These are phyloP conservation scores for Alisma plantagoaquatica DNA, from an alignment of 106 monocot genomes.

Conservation along the genomic window DNA sequence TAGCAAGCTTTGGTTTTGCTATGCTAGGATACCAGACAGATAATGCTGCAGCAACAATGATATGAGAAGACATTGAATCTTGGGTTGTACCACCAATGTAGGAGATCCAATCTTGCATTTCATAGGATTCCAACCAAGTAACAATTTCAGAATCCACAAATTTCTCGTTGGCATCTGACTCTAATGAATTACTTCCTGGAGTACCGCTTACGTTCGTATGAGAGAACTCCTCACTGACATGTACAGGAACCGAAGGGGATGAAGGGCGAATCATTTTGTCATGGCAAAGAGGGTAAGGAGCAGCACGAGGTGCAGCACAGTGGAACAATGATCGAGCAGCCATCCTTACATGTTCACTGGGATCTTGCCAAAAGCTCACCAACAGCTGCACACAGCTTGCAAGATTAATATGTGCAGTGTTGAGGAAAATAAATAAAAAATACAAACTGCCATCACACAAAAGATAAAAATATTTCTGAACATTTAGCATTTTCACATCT, in stretches of 20 bases:
- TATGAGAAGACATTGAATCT: slow-evolving; percentile 80
- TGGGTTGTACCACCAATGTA: slow-evolving; percentile 79
- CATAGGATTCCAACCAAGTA: slow-evolving; percentile 84
- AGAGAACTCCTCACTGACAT: slow-evolving; percentile 13
- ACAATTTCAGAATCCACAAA: slow-evolving; percentile 33
- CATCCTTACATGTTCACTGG: slow-evolving; percentile 95
- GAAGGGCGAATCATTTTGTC: slow-evolving; percentile 19
- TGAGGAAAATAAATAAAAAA: slow-evolving; percentile 18
- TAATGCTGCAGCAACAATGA: slow-evolving; percentile 89
- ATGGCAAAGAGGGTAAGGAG: slow-evolving; percentile 51
- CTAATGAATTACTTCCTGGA: slow-evolving; percentile 5
- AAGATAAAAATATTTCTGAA: too few species aligned
- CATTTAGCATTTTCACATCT: too few species aligned
- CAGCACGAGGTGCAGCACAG: slow-evolving; percentile 88
- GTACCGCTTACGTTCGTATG: slow-evolving; percentile 1
- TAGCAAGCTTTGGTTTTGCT: slow-evolving; percentile 56
- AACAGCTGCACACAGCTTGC: slow-evolving; percentile 39
- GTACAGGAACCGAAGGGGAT: slow-evolving; percentile 12
- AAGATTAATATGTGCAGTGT: neutral
- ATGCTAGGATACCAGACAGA: slow-evolving; percentile 97
- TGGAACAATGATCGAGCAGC: slow-evolving; percentile 97
- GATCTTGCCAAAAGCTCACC: slow-evolving; percentile 97
- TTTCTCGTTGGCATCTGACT: slow-evolving; percentile 12
- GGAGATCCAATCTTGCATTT: slow-evolving; percentile 77
- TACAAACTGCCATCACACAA: neutral